Conservation (phyloP, 495 filamentous ascomycete genomes). For the Trypethelium eluteriae region DNA sequence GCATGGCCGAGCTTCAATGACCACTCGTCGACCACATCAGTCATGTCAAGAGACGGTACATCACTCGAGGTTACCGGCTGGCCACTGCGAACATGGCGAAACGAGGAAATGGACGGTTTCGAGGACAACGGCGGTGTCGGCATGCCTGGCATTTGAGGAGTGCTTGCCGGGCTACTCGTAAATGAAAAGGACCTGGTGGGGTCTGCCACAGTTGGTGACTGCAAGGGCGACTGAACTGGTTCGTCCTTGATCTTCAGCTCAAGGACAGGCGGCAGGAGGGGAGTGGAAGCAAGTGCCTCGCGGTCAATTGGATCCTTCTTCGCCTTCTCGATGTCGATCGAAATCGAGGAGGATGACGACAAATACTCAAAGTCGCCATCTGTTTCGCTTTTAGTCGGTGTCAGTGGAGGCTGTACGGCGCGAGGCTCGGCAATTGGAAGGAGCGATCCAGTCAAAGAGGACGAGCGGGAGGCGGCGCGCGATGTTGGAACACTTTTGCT, state of each 20-base stretch:
- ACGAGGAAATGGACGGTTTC: slow-evolving; percentile 70
- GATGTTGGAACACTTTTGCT: slow-evolving; percentile 39
- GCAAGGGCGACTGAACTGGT: slow-evolving; percentile 63
- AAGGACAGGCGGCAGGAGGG: slow-evolving; percentile 73
- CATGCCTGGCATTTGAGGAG: slow-evolving; percentile 43
- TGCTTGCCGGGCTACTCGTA: slow-evolving; percentile 36
- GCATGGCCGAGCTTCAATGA: slow-evolving; percentile 77
- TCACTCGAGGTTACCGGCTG: slow-evolving; percentile 47
- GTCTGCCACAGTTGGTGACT: slow-evolving; percentile 65
- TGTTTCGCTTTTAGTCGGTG: neutral
- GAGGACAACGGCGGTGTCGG: slow-evolving; percentile 73
- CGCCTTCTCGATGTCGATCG: slow-evolving; percentile 54
- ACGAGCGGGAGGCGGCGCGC: slow-evolving; percentile 56
- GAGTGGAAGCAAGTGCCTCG: slow-evolving; percentile 62
- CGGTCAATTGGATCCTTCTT: slow-evolving; percentile 40
- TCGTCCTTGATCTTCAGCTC: slow-evolving; percentile 39
- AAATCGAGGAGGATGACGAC: slow-evolving; percentile 22
- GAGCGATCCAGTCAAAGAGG: slow-evolving; percentile 57
- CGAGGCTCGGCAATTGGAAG: slow-evolving; percentile 37
- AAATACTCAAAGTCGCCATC: slow-evolving; percentile 23
- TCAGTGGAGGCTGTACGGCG: neutral
- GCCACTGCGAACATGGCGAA: slow-evolving; percentile 41
- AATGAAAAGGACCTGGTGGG: slow-evolving; percentile 31
- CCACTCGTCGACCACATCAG: slow-evolving; percentile 69
- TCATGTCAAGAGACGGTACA: slow-evolving; percentile 53